Base-by-base conservation (phyloP, 495 filamentous ascomycete species). In the Aspergillus leporis region DNA sequence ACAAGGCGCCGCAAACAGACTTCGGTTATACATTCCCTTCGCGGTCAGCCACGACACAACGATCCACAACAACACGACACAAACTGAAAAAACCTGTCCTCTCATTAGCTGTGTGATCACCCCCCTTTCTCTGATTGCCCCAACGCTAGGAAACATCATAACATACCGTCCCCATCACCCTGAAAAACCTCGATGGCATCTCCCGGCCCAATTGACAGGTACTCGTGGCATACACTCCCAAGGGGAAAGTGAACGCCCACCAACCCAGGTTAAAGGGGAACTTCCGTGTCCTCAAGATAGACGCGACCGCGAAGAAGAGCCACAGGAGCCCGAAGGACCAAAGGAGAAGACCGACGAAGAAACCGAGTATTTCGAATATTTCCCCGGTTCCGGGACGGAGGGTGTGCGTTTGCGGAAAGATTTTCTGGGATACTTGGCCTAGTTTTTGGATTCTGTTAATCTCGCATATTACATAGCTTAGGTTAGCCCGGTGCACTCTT, bases 191-290 rank as follows among this genome's bases (percentile, higher is more conserved):
- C 9, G 80, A 86, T 1, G 73, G 72, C 40, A 85, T 62, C 58
- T 85, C 82, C 32, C 71, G 56, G 3, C 74, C 83, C 5, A 87
- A 55, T 36, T 72, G 66, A 18, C 67, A 71, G 1, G 85, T 86
- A 19, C 74, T 71, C 9, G 74, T 64, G 0, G 84, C 74, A 63
- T 79, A 85, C 18, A 81, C 81, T n/a, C 81, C 84, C 25, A 86
- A 58, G 0, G 85, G 85, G 54, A 88, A 89, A 2, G 78, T 84
- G 46, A 88, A 86, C 2, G 78, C 81, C 86, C 86, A 89, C 84
- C 85, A 87, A 0, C 85, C 85, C 63, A 87, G 81, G 55, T 87
- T 87, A 66, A 89, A 88, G 0, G 85, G 84, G 49, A 87, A 87
- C 14, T 61, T 76, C 50, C 64, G 72, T 7, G 40, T 77, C 0